These are phyloP conservation scores for Drosera spatulata DNA, from an alignment of 179 eudicot species.

Conservation along the genomic window DNA sequence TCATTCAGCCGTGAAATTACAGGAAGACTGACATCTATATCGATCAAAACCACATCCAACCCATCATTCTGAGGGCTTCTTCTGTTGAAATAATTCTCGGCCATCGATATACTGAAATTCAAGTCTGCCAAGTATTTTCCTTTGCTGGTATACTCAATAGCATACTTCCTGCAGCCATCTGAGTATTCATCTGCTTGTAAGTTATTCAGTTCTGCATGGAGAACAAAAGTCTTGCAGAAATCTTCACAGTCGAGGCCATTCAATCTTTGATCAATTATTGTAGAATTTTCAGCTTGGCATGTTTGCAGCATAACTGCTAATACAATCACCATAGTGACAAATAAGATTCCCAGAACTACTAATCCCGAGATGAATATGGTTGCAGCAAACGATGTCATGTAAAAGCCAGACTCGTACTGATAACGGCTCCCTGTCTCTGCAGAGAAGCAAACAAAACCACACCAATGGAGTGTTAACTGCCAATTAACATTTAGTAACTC, in stretches of 20 bases:
- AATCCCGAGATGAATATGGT: conserved; percentile 25
- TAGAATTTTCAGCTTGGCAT: conserved; percentile 17
- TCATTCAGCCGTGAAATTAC: conserved; percentile 2
- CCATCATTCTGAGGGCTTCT: conserved; percentile 10
- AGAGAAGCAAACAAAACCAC: conserved; percentile 3
- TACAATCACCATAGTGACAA: conserved; percentile 21
- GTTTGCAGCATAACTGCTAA: conserved; percentile 32
- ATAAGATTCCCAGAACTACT: conserved; percentile 19
- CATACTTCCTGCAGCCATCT: conserved; percentile 17
- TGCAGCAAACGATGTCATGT: conserved; percentile 30
- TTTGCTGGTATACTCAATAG: conserved; percentile 16
- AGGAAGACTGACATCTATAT: conserved; percentile 21
- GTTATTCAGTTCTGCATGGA: conserved; percentile 27
- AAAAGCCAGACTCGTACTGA: conserved; percentile 19
- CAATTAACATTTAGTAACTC: neutral
- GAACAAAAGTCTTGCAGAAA: conserved; percentile 22
- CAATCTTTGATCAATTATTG: conserved; percentile 12
- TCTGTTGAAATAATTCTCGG: conserved; percentile 15
- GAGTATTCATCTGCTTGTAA: conserved; percentile 16
- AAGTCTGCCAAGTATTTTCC: conserved; percentile 25
- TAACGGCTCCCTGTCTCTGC: conserved; percentile 27
- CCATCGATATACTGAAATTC: conserved; percentile 14
- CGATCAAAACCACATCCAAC: conserved; percentile 22
- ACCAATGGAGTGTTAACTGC: neutral
- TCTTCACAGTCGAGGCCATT: conserved; percentile 9